phyloP scores from a whole-genome alignment of 495 filamentous ascomycete species.

The Penicillium pancosmium region DNA sequence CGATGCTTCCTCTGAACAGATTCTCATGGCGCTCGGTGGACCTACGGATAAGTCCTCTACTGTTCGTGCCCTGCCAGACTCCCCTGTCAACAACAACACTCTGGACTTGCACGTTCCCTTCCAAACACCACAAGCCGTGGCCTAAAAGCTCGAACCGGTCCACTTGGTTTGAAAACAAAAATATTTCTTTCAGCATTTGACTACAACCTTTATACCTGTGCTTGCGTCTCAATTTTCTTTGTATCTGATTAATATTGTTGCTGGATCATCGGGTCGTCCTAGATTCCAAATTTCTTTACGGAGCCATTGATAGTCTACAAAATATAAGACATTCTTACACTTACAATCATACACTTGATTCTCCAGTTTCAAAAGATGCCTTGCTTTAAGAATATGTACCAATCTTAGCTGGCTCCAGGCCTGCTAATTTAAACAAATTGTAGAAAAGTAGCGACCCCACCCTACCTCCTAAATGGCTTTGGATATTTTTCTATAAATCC shows the following conservation, averaged over 20 bases:
- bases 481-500: background rate
- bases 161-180: background rate
- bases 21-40: slow-evolving; percentile 71
- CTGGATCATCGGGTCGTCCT: background rate
- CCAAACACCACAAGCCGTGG: slow-evolving; percentile 15
- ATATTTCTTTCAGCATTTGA: background rate
- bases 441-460: too few species aligned
- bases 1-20: slow-evolving; percentile 74
- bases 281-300: background rate
- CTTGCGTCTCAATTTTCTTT: background rate
- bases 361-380: too few species aligned
- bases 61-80: slow-evolving; percentile 7
- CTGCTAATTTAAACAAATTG: too few species aligned
- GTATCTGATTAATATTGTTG: background rate
- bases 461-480: background rate
- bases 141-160: background rate
- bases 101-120: slow-evolving; percentile 14
- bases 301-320: background rate
- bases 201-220: slow-evolving; percentile 1
- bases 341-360: background rate
- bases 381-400: too few species aligned
- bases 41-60: slow-evolving; percentile 15
- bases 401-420: too few species aligned
- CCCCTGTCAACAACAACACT: slow-evolving; percentile 8
- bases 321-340: background rate